Evolutionary conservation across 192 early-diverging fungal genomes (phyloP).

Genomic region (Coemansia guatemalensis): DNA sequence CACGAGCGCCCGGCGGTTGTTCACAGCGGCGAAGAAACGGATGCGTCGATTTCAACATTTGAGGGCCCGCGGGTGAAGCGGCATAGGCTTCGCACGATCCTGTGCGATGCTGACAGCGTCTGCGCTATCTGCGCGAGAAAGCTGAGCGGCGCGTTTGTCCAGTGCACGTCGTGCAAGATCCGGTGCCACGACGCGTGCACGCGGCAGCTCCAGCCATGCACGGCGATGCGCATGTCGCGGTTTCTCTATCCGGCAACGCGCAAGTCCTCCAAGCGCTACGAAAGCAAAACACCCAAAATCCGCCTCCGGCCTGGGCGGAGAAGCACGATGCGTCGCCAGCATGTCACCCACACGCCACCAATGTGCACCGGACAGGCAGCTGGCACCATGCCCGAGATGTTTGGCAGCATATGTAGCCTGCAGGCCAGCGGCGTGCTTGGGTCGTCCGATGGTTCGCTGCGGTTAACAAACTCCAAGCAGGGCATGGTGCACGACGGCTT

Average conservation of each 20-base stretch:
- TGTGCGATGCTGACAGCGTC: conserved; percentile 36
- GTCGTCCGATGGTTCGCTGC: conserved; percentile 42
- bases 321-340: conserved; percentile 21
- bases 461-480: conserved; percentile 9
- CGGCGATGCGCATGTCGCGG: conserved; percentile 54
- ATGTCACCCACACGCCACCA: not conserved
- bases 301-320: conserved; percentile 33
- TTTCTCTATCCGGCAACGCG: conserved; percentile 47
- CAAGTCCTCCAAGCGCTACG: conserved; percentile 54
- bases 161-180: conserved; percentile 52
- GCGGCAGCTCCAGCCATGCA: conserved; percentile 30
- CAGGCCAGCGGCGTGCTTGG: conserved; percentile 19
- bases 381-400: conserved; percentile 4
- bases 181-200: conserved; percentile 52
- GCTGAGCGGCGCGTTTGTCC: conserved; percentile 44
- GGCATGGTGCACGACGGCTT: conserved; percentile 33
- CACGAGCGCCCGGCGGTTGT: not conserved
- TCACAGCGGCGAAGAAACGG: conserved; percentile 42
- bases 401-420: conserved; percentile 17
- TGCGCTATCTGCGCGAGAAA: conserved; percentile 35
- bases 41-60: conserved; percentile 49
- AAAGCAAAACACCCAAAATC: conserved; percentile 47
- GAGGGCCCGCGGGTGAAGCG: conserved; percentile 51
- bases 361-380: not conserved
- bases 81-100: conserved; percentile 47